Base-by-base conservation (phyloP, 805 yeast species). In the Sugiyamaella valdiviana region DNA sequence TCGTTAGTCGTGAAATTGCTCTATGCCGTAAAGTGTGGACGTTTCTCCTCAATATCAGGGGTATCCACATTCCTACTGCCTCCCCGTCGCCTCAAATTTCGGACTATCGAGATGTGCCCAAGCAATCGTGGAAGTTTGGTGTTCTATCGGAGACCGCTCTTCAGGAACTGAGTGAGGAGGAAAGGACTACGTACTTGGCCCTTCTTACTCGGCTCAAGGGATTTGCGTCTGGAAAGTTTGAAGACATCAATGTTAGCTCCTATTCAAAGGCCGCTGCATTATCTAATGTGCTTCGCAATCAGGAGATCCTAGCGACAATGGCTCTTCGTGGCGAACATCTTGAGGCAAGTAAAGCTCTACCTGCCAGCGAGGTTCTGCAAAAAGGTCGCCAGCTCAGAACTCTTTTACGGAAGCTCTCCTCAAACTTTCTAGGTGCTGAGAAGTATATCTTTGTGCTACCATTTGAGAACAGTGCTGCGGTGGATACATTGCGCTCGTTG, bases 1-100 rank as follows among this genome's bases (percentile, higher is more conserved):
- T 56, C 14, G 43, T 55, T 43, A 46, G 59, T 2, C 21, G 16
- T 10, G 45, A 54, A 16, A 39, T 46, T 16, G 45, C 47, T 37
- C 59, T 55, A 37, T 46, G 53, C 39, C 46, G 60, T 10, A 32
- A 48, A 12, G 43, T 58, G 17, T 57, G 61, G 61, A 37, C 48
- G 3, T 32, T 42, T 2, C 48, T 55, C n/a, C 35, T 57, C 3
- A 26, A 26, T n/a, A n/a, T 10, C 32, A 26, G 14, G 32, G 3
- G 10, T 26, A 26, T 6, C 32, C 32, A 26, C n/a, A n/a, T n/a
- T n/a, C n/a, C n/a, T n/a, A n/a, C n/a, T n/a, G n/a, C n/a, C n/a
- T n/a, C n/a, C n/a, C n/a, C n/a, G n/a, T n/a, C n/a, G n/a, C n/a
- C n/a, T n/a, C n/a, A n/a, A n/a, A n/a, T n/a, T n/a, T n/a, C n/a